Evolutionary conservation across 2,329 filamentous ascomycete genomes (phyloP), one percentile per base, ranked within the genome.

Genomic region (Gnomoniopsis sp.): DNA sequence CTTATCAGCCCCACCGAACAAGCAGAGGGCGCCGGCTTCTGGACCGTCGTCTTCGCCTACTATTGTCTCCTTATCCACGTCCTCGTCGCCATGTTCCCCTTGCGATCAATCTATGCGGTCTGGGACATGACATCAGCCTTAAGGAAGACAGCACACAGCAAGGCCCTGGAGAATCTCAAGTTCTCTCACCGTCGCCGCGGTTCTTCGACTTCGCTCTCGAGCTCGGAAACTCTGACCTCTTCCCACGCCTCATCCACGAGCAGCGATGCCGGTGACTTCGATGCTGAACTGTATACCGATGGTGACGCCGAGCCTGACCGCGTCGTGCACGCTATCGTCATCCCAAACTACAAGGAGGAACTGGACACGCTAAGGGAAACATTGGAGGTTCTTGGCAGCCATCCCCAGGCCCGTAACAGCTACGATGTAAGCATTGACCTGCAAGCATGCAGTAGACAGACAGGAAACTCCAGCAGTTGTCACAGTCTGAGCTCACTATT

Each of bases 311-410:
- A 74, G 1, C 67, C 73, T n/a, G 74, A 79, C 44, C 74, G 74
- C 23, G 72, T 88, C 57, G 73, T 88, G 33, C 86, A 89, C 68
- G 85, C 83, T 15, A 88, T 91, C 62, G 77, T 90, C 63, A 78
- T 91, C 47, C 88, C 88, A 19, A 89, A 89, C 67, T 91, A 90
- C 74, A 88, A 88, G 71, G 88, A 91, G 70, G 87, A 90, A 58
- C 74, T 86, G 58, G 85, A 88, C 59, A 88, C 85, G 0, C 75
- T 90, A 49, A 79, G 83, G 62, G 86, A 89, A 68, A 90, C 88
- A 0, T 72, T 91, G 21, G 83, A 86, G 44, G 87, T 90, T 22
- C 72, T 90, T 60, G 86, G 86, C 6, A 87, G 81, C 33, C 88
- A 91, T 67, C 79, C 84, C 0, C 81, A 84, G 64, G 88, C 88